A percentile compares a stretch with the other conserved stretches of the same genome.
phyloP scores from a whole-genome alignment of 2,329 filamentous ascomycete species.

The Colletotrichum sublineola region DNA sequence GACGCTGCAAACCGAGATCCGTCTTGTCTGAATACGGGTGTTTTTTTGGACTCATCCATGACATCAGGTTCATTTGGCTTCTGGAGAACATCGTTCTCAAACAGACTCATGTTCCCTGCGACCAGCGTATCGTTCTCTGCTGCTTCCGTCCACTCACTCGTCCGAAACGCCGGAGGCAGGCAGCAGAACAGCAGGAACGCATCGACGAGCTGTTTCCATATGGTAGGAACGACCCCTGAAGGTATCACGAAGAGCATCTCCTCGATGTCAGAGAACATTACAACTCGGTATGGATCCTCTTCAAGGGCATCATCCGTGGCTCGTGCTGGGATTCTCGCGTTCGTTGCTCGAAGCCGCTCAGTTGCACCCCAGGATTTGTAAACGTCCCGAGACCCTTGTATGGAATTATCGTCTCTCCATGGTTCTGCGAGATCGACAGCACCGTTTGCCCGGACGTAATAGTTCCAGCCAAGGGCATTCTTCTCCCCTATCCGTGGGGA shows the following conservation, averaged over 20 bases:
- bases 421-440: conserved; percentile 58
- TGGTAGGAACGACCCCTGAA: conserved; percentile 46
- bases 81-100: conserved; percentile 27
- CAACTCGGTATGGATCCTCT: conserved; percentile 85
- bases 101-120: conserved; percentile 4
- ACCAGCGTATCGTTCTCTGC: conserved; percentile 48
- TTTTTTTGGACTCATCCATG: conserved; percentile 29
- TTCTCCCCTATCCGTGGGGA: conserved; percentile 81
- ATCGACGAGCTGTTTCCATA: conserved; percentile 69
- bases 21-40: conserved; percentile 48
- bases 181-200: conserved; percentile 78
- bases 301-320: conserved; percentile 81
- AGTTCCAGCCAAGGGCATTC: conserved; percentile 77
- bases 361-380: conserved; percentile 65
- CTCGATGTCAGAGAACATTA: conserved; percentile 83
- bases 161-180: conserved; percentile 65
- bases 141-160: conserved; percentile 48
- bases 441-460: conserved; percentile 57
- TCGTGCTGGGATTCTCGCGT: conserved; percentile 74
- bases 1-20: conserved; percentile 52
- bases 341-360: conserved; percentile 65
- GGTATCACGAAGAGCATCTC: conserved; percentile 71
- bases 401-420: conserved; percentile 44
- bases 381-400: conserved; percentile 54
- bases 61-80: conserved; percentile 32